Evolutionary conservation across 257 asterid genomes (phyloP), one percentile per base, ranked within the genome.

Genomic region (Jacaranda copaia): DNA sequence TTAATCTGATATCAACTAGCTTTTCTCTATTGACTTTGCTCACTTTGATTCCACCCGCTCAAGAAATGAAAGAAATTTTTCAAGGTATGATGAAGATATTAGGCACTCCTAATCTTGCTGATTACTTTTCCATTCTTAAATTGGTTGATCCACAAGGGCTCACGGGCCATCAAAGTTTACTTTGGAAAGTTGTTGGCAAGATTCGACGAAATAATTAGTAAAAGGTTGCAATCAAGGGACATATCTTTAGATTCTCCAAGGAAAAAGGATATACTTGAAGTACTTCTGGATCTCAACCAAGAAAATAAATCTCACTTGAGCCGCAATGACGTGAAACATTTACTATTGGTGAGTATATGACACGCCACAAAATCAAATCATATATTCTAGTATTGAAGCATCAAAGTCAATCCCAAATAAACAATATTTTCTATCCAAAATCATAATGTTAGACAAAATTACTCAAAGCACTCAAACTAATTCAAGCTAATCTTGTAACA

Each of bases 21-120:
- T 85, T 0, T 79, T 82, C 59, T 81, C 88, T 0, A n/a, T 68
- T 3, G 83, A 81, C 10, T 79, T 79, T 6, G 83, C 80, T 0
- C 36, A 15, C 2, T 67, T 64, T 9, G 79, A 56, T 20, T 55
- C 81, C 3, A 19, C 61, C 84, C 0, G n/a, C 83, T 32, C 79
- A 67, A 63, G 86, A 82, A 38, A 5, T 82, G 66, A 78, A 73
- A 78, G 79, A 77, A 6, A 39, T 19, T 18, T 60, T 66, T 4
- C 49, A 52, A 16, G 68, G 61, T 18, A 1, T 42, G 32, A 55
- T 72, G 74, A 70, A 51, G 57, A 14, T 25, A 12, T 32, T 36
- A 9, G 75, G 75, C 48, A 51, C 49, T 4, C 75, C 75, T 25
- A 70, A 70, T 36, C 62, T 70, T 51, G 61, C 63, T 8, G n/a